Conservation (phyloP, 495 filamentous ascomycete species). For the Aspergillus leporis region DNA sequence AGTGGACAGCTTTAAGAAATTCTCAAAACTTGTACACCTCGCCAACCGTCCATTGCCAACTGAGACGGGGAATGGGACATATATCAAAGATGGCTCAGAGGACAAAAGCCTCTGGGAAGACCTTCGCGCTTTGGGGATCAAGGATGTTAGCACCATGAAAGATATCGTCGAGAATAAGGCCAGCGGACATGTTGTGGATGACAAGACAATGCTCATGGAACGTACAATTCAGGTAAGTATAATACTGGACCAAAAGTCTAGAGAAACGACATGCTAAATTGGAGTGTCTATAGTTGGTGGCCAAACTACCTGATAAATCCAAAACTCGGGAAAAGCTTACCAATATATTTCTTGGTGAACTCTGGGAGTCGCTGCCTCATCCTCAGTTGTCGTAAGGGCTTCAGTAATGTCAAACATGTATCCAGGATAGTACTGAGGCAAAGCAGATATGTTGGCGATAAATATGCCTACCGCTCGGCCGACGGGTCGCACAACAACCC, state of each 20-base stretch:
- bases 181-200: constrained; percentile 58
- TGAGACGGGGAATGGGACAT: constrained; percentile 55
- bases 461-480: constrained; percentile 66
- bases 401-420: not conserved
- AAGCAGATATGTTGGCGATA: constrained; percentile 61
- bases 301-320: constrained; percentile 61
- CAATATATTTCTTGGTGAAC: constrained; percentile 66
- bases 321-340: constrained; percentile 65
- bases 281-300: constrained; percentile 53
- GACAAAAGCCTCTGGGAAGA: constrained; percentile 53
- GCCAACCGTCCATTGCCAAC: constrained; percentile 55
- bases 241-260: no score
- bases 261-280: not conserved
- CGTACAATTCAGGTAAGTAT: constrained; percentile 59
- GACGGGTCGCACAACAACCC: constrained; percentile 72
- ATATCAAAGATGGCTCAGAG: constrained; percentile 29
- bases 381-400: constrained; percentile 49
- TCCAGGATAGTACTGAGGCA: constrained; percentile 14
- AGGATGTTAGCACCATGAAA: constrained; percentile 41
- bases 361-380: constrained; percentile 63
- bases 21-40: constrained; percentile 47
- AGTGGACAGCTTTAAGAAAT: not conserved
- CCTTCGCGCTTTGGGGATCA: constrained; percentile 51
- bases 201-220: constrained; percentile 83
- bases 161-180: constrained; percentile 47